Percentiles rank a stretch among this genome's conserved stretches.
Evolutionary conservation across 106 monocot species (phyloP).

Genomic region (Platanthera guangdongensis): DNA sequence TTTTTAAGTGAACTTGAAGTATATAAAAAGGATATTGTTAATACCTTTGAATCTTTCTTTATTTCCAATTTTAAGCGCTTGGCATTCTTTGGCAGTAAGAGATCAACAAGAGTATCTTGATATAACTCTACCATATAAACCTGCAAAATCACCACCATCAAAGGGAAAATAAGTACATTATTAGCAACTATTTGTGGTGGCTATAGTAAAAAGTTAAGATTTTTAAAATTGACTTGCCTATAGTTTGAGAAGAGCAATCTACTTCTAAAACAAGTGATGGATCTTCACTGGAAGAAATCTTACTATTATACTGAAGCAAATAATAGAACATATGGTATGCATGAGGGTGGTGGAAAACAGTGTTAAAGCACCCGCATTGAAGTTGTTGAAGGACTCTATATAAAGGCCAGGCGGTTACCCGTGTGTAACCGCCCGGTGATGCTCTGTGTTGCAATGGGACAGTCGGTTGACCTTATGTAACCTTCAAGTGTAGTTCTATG

Average conservation of each 20-base stretch:
- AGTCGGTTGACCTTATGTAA: too few species aligned
- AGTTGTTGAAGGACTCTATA: not conserved
- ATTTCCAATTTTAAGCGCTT: conserved; percentile 73
- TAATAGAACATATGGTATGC: not conserved
- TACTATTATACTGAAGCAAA: not conserved
- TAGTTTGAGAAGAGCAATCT: not conserved
- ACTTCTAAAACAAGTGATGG: not conserved
- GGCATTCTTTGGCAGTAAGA: conserved; percentile 71
- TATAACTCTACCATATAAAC: conserved; percentile 96
- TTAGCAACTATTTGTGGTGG: not conserved
- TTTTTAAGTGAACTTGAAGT: not conserved
- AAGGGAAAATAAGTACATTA: not conserved
- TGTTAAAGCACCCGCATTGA: not conserved
- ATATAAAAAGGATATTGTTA: not conserved
- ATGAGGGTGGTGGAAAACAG: not conserved
- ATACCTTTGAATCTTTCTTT: conserved; percentile 92
- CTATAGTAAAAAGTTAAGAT: not conserved
- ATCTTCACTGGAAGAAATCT: not conserved
- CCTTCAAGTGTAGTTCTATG: too few species aligned
- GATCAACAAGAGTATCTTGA: conserved; percentile 92
- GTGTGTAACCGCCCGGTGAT: too few species aligned
- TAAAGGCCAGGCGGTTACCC: too few species aligned
- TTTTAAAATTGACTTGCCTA: not conserved
- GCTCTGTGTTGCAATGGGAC: too few species aligned
- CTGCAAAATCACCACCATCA: conserved; percentile 26